phyloP scores from a whole-genome alignment of 257 asterid genomes.

The Euphrasia confusa region DNA sequence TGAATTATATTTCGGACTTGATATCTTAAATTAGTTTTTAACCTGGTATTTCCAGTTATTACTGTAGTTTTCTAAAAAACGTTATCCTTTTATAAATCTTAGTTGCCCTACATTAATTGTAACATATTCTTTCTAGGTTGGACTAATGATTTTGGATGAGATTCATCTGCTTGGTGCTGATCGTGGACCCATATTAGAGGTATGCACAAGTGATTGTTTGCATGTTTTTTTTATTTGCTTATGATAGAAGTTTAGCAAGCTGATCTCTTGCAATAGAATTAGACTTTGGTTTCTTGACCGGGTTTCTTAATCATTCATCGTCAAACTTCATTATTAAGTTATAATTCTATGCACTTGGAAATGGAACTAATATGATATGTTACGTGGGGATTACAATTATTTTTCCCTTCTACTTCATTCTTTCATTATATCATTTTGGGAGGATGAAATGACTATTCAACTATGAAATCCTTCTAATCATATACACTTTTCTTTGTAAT shows the following conservation, averaged over 20 bases:
- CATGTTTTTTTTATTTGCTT: constrained; percentile 15
- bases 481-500: neutral
- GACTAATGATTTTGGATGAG: constrained; percentile 93
- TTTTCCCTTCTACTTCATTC: neutral
- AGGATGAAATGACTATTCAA: constrained; percentile 13
- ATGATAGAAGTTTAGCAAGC: constrained; percentile 3
- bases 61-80: neutral
- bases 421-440: neutral
- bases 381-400: neutral
- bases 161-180: constrained; percentile 99
- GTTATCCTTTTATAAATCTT: constrained; percentile 8
- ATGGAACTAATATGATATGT: constrained; percentile 7
- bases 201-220: constrained; percentile 29
- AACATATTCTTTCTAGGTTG: constrained; percentile 54
- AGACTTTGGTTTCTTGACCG: constrained; percentile 4
- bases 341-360: constrained; percentile 4
- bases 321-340: constrained; percentile 4
- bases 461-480: constrained; percentile 1
- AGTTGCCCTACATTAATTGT: constrained; percentile 11
- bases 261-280: constrained; percentile 10
- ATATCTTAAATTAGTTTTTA: constrained; percentile 15
- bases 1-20: constrained; percentile 19
- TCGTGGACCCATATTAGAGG: constrained; percentile 99
- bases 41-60: constrained; percentile 2
- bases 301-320: neutral